Percentiles rank a stretch among this genome's conserved stretches.
phyloP scores from a whole-genome alignment of 257 asterid species.

The Gentiana straminea region DNA sequence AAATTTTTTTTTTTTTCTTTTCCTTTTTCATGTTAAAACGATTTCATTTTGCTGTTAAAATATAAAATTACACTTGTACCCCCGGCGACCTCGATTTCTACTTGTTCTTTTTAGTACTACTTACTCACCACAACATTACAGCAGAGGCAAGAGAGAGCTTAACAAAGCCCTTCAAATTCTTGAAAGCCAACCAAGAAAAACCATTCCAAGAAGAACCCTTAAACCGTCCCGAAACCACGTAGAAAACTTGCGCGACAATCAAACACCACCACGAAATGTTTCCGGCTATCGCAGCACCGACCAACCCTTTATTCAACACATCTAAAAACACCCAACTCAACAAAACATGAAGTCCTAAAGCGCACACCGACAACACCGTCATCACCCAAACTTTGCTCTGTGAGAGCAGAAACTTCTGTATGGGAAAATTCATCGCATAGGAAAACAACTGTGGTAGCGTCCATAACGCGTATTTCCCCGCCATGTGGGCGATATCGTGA shows the following conservation, averaged over 20 bases:
- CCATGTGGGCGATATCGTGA: slow-evolving; percentile 13
- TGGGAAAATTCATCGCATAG: slow-evolving; percentile 15
- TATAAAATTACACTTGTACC: no score
- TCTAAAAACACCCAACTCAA: slow-evolving; percentile 22
- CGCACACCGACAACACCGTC: slow-evolving; percentile 10
- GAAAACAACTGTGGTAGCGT: slow-evolving; percentile 18
- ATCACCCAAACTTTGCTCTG: slow-evolving; percentile 25
- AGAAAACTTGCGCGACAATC: slow-evolving; percentile 9
- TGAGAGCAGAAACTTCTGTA: slow-evolving; percentile 25
- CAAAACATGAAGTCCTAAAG: slow-evolving; percentile 16
- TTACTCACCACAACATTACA: slow-evolving; percentile 28
- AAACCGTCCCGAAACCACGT: slow-evolving; percentile 17
- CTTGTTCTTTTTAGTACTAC: no score
- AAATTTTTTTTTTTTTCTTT: no score
- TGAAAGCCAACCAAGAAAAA: slow-evolving; percentile 24
- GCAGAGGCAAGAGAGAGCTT: slow-evolving; percentile 29
- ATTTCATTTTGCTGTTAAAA: no score
- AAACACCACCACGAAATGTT: slow-evolving; percentile 20
- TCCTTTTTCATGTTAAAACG: no score
- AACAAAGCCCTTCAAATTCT: slow-evolving; percentile 13
- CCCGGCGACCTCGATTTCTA: no score
- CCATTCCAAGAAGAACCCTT: slow-evolving; percentile 32
- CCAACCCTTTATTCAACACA: slow-evolving; percentile 14
- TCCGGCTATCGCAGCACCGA: slow-evolving; percentile 24
- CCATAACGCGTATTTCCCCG: slow-evolving; percentile 18